Evolutionary conservation across 2,329 filamentous ascomycete genomes (phyloP), one percentile per base, ranked within the genome.

Genomic region (Epichloe scottii): DNA sequence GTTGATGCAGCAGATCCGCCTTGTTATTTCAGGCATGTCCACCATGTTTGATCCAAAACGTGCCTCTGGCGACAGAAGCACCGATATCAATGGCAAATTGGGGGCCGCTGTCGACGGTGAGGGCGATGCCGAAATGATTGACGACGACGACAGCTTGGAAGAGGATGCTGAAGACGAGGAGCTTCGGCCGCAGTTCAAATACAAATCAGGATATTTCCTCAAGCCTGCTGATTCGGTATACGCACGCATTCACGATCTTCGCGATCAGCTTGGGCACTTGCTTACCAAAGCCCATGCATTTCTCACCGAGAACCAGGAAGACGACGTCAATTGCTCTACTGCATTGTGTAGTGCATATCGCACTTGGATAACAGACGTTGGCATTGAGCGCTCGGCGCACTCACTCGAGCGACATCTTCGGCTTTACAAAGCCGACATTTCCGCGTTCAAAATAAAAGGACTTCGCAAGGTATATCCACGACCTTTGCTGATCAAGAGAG

Each of bases 351-450:
- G 86, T 21, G 88, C 91, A 1, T 98, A 96, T 65, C 79, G 89
- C 42, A 93, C 88, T 8, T 98, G 90, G 89, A 97, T 98, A 60
- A 89, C 95, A 1, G 93, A 98, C 61, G 90, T 98, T 40, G 93
- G 94, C 17, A 94, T 96, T 54, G 93, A 98, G 68, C 79, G 91
- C 53, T 96, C 91, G 17, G 91, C 93, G 0, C 93, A 96, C 64
- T 87, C 94, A 2, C 74, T 97, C 10, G 93, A 98, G 64, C 79
- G 93, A 19, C 84, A 97, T 14, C 81, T 86, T 4, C 81, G 89
- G 49, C 77, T 98, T 1, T 85, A 96, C 63, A 83, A 84, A 59
- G 84, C 88, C 5, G 93, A 98, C 60, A 85, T 90, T 54, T 82
- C 88, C 23, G 87, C 91, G 0, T 98, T 96, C 74, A 96, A 95